Evolutionary conservation across 768 basidiomycete genomes (phyloP), one percentile per base, ranked within the genome.

Genomic region (Polyporus arcularius): DNA sequence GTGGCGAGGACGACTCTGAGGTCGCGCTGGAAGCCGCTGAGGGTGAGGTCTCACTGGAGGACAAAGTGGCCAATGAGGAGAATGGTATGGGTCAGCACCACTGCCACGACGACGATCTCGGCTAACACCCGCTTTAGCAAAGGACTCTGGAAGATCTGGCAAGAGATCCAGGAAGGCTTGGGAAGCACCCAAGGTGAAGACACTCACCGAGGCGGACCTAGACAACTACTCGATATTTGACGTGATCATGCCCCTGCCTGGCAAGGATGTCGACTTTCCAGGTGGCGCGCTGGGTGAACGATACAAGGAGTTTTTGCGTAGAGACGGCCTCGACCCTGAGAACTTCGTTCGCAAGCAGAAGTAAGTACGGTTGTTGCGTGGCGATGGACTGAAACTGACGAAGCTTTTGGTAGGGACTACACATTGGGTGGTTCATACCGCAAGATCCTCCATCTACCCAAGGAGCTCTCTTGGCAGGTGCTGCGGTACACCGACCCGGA

Each of bases 241-340:
- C 74, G 91, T 98, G 57, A 85, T 98, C 63, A 93, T 98, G 88
- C 96, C 97, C n/a, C 78, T 98, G 18, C 96, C 97, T 31, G 97
- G 97, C 4, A 94, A 87, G 64, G 93, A 96, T 68, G 93, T 98
- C 18, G 89, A 89, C 38, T 98, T 93, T 72, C 97, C 97, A 0
- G 90, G 88, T 4, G 95, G 95, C 12, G 67, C 78, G 18, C 83
- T 98, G n/a, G 94, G 95, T 28, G 89, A 96, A 66, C 82, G 85
- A 53, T 98, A 96, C 73, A 81, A 80, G 61, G 85, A 90, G 69
- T 94, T 92, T 70, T 80, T 99, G 65, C 79, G 76, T 60, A 80
- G 84, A 68, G 97, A 99, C 74, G 96, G 94, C 1, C 76, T 99
- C 41, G 94, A 98, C 76, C 89, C 92, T 12, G 85, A 93, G 66